Base-by-base conservation (phyloP, 2,329 filamentous ascomycete species). In the Arthrobotrys sphaeroides region DNA sequence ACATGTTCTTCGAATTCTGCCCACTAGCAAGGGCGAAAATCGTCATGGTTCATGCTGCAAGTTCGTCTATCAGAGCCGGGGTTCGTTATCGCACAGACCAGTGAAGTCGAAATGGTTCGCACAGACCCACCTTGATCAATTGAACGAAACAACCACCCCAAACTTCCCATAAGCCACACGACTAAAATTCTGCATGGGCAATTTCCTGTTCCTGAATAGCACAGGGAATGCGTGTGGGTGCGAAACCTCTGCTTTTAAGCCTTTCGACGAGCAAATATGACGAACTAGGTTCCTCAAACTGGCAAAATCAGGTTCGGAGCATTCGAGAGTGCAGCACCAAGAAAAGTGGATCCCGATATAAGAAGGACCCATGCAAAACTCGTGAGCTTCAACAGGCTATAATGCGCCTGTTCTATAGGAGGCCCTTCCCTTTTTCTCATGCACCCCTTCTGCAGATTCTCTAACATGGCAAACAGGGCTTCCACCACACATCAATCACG, bases 361-460 rank as follows among this genome's bases (percentile, higher is more conserved):
- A 22, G 7, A 22, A 43, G 42, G 42, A 24, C n/a, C 28, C 38
- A 51, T 51, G 55, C 45, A 16, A 57, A 31, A 62, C 24, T 18
- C 16, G 33, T 53, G 53, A 28, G 62, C 55, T 57, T 36, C 20
- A 74, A 67, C 62, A 74, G 70, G 70, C 61, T 74, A 74, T 74
- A 74, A 49, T 55, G 47, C 45, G 20, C 55, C 26, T 55, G 36
- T 24, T 24, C 7, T 75, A 75, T 69, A 65, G 59, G 26, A n/a
- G n/a, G n/a, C n/a, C n/a, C 22, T 22, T 72, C 47, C 40, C 59
- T 53, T 45, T 47, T 51, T 40, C 28, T 67, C 33, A 38, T 67
- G 45, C 49, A 72, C 53, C 61, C 24, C 60, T 43, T 68, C 45
- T 75, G 72, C 72, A 75, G 55, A 75, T 69, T 75, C 72, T 75